phyloP scores from a whole-genome alignment of 495 filamentous ascomycete genomes.

The Penicillium silybi region DNA sequence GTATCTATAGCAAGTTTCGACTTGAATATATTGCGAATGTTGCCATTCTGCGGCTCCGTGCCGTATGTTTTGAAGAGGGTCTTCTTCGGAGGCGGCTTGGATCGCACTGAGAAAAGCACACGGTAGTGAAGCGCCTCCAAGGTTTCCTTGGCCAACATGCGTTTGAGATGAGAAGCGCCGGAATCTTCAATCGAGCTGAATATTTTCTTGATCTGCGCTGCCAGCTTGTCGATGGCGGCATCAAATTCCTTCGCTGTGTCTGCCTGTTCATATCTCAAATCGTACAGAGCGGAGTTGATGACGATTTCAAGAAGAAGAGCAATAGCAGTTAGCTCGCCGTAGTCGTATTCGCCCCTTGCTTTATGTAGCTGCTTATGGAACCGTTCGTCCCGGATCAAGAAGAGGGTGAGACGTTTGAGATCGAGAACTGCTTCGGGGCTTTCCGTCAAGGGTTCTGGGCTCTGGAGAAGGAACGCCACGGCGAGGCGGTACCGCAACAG shows the following conservation, averaged over 20 bases:
- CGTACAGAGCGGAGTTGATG: constrained; percentile 58
- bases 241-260: constrained; percentile 58
- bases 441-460: constrained; percentile 42
- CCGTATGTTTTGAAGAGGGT: constrained; percentile 47
- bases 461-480: constrained; percentile 61
- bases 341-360: constrained; percentile 55
- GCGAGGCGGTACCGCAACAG: constrained; percentile 70
- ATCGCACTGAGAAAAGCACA: constrained; percentile 65
- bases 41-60: constrained; percentile 14
- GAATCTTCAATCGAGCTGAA: constrained; percentile 69
- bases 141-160: constrained; percentile 68
- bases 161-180: constrained; percentile 65
- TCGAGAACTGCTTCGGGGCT: constrained; percentile 43
- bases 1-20: not conserved
- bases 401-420: constrained; percentile 46
- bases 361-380: constrained; percentile 44
- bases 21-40: constrained; percentile 11
- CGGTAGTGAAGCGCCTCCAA: constrained; percentile 70
- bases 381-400: constrained; percentile 44
- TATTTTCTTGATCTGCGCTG: constrained; percentile 58
- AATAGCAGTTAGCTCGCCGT: constrained; percentile 58
- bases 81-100: constrained; percentile 56
- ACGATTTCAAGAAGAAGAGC: constrained; percentile 67
- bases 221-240: constrained; percentile 61
- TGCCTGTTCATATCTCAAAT: constrained; percentile 23